Evolutionary conservation across 2,329 filamentous ascomycete genomes (phyloP), one percentile per base, ranked within the genome.

Genomic region (Xylaria sp.): DNA sequence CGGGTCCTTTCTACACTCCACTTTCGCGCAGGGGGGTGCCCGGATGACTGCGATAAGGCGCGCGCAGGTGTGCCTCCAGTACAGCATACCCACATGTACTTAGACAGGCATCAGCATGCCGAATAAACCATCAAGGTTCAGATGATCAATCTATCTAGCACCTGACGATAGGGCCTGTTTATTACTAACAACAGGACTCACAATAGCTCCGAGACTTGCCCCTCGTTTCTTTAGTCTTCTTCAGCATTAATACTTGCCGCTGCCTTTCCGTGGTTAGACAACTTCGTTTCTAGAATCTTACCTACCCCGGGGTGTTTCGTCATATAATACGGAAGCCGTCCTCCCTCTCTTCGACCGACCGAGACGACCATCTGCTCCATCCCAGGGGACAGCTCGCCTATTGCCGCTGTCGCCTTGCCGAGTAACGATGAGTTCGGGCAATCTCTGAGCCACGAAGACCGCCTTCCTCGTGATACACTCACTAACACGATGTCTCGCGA

Each of bases 401-500:
- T 53, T 59, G 47, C 34, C 21, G 55, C 47, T 24, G 14, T 45
- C 30, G 34, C 19, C 24, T 50, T 9, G 45, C 56, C n/a, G 4
- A 32, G 19, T 21, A 39, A 64, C 39, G 60, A 71, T 71, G 69
- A 32, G 50, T 57, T 21, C 27, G 39, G 61, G 36, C 19, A n/a
- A 17, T 39, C 24, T 21, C 42, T 67, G 56, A 24, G 48, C 54
- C 34, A 45, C n/a, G 32, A 50, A 54, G 32, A 50, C 17, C 45
- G 19, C 54, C 51, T 32, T 36, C 51, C 24, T 27, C 36, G 24
- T 30, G 24, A 45, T 7, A 58, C 68, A 27, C 42, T 63, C 68
- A 55, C 60, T 66, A 30, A 60, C 58, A 70, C 68, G 57, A 86
- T 86, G 84, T 75, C 84, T 58, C 81, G 81, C 60, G 85, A 85